phyloP scores from a whole-genome alignment of 1,284 basidiomycete species.

The Schizophyllum commune region DNA sequence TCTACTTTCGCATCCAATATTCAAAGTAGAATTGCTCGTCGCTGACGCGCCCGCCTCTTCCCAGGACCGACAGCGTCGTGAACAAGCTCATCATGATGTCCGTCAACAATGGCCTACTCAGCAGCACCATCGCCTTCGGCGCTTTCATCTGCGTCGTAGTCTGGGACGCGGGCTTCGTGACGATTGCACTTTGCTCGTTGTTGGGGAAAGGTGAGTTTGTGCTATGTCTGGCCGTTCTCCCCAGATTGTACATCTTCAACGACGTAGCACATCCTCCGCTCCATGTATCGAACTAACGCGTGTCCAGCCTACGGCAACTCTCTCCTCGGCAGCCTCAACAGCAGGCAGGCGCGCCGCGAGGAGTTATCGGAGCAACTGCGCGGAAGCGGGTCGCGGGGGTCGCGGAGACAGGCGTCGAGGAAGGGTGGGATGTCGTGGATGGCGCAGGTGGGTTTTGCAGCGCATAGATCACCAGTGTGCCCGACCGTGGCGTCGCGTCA shows the following conservation, averaged over 20 bases:
- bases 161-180: background rate
- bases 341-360: background rate
- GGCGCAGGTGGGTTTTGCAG: background rate
- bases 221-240: no score
- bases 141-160: background rate
- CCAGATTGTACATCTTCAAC: no score
- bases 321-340: background rate
- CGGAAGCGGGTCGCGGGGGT: background rate
- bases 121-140: background rate
- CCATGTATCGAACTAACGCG: no score
- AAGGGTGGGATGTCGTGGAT: background rate
- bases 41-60: background rate
- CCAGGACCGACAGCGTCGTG: slow-evolving; percentile 1
- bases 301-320: background rate
- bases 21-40: background rate
- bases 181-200: background rate
- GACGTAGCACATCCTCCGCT: no score
- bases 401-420: background rate
- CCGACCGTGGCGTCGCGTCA: no score
- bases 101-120: slow-evolving; percentile 2
- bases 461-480: no score
- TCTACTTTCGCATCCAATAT: no score
- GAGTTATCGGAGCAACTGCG: background rate
- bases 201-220: background rate
- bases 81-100: slow-evolving; percentile 4